A percentile compares a stretch with the other conserved stretches of the same genome.
phyloP scores from a whole-genome alignment of 2,329 filamentous ascomycete genomes.

The Pezicula rhizophila region DNA sequence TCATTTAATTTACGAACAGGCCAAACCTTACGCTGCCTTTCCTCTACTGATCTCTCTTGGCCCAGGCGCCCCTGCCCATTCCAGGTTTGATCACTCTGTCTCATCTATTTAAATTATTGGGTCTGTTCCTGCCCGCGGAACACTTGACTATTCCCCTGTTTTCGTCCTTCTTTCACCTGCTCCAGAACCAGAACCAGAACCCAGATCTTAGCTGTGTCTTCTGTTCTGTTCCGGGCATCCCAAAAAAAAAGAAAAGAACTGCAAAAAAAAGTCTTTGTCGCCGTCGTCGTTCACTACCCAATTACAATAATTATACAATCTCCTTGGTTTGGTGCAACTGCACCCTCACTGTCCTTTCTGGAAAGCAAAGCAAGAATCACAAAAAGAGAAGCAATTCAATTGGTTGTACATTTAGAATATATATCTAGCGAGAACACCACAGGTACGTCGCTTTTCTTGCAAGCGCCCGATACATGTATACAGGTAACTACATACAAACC shows the following conservation, averaged over 20 bases:
- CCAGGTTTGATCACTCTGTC: slow-evolving; percentile 1
- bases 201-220: background rate
- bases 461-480: background rate
- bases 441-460: background rate
- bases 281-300: background rate
- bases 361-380: background rate
- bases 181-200: background rate
- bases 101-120: slow-evolving; percentile 3
- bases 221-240: background rate
- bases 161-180: background rate
- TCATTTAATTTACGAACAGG: slow-evolving; percentile 2
- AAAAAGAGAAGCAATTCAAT: background rate
- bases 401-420: background rate
- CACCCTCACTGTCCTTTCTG: background rate
- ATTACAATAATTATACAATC: background rate
- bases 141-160: background rate
- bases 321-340: background rate
- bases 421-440: background rate
- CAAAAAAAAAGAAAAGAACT: background rate
- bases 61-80: slow-evolving; percentile 1
- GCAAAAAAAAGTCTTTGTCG: background rate
- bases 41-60: background rate
- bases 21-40: background rate
- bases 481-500: background rate
- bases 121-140: background rate